Conservation (phyloP, 2,329 filamentous ascomycete species). For the Gaeumannomyces sp. region DNA sequence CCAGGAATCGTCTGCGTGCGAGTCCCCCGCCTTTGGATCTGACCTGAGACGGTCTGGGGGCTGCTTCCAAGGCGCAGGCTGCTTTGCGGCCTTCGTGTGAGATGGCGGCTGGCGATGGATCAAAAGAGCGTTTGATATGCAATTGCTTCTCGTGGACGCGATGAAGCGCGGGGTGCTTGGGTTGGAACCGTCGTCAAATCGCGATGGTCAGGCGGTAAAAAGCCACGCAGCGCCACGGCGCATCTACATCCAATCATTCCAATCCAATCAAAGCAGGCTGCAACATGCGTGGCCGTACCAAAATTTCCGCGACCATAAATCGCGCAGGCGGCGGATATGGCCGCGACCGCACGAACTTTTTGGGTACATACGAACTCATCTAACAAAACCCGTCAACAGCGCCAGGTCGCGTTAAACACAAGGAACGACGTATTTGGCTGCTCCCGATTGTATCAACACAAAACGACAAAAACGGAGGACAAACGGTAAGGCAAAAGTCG, state of each 20-base stretch:
- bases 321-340: neutral
- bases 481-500: slow-evolving; percentile 10
- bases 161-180: neutral
- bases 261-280: neutral
- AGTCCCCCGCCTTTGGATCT: neutral
- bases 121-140: neutral
- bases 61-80: neutral
- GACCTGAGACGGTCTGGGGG: neutral
- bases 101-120: neutral
- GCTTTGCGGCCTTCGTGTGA: neutral
- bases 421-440: slow-evolving; percentile 3
- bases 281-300: neutral
- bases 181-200: neutral
- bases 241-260: neutral
- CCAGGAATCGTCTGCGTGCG: neutral
- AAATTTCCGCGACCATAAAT: neutral
- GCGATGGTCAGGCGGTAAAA: neutral
- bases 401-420: neutral
- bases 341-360: too few relatives aligned
- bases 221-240: neutral
- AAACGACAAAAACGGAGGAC: slow-evolving; percentile 6
- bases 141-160: slow-evolving; percentile 3
- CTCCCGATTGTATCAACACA: slow-evolving; percentile 11
- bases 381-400: neutral
- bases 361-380: too few relatives aligned